Base-by-base conservation (phyloP, 192 early-diverging fungal species). In the Rhizoclosmatium globosum region DNA sequence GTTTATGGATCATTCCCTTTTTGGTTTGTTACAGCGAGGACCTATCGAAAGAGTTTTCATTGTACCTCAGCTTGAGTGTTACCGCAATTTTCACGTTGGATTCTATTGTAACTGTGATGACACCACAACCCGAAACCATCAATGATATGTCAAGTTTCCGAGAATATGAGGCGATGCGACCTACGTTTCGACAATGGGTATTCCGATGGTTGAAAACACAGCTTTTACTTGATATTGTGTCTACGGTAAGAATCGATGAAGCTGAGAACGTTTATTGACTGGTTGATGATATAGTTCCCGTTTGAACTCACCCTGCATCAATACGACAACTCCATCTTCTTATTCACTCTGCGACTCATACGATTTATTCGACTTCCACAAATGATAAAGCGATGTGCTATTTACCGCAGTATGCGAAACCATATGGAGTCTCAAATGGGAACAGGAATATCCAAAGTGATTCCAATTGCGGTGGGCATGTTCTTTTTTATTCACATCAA, bases 1-100 rank as follows among this genome's bases (percentile, higher is more conserved):
- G 66, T 43, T 68, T 71, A 50, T 71, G 70, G 70, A 19, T 71
- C 50, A 59, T 71, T 71, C 70, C 70, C 7, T 71, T 71, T 15
- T 6, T 71, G 17, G 70, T 57, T 9, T 31, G 48, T 39, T 71
- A 71, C 57, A 53, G 56, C 66, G 11, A 23, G 11, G 66, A 47
- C 13, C 21, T 68, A 39, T 39, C 23, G 15, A 45, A 11, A 43
- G 47, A 47, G 21, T 43, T 43, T 9, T 43, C 43, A 43, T 45
- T 43, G 19, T 68, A 47, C 44, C 15, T 68, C 7, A 42, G 9
- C 38, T 45, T 68, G 39, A 68, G 9, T 47, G 47, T 68, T 11
- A 43, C 66, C 31, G 21, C 46, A 47, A 68, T 68, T 21, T 68
- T 68, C 21, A 23, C 39, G 7, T 45, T 68, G 7, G 66, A 68